Conservation (phyloP, 139 green algal species). For the Marvania coccoides region DNA sequence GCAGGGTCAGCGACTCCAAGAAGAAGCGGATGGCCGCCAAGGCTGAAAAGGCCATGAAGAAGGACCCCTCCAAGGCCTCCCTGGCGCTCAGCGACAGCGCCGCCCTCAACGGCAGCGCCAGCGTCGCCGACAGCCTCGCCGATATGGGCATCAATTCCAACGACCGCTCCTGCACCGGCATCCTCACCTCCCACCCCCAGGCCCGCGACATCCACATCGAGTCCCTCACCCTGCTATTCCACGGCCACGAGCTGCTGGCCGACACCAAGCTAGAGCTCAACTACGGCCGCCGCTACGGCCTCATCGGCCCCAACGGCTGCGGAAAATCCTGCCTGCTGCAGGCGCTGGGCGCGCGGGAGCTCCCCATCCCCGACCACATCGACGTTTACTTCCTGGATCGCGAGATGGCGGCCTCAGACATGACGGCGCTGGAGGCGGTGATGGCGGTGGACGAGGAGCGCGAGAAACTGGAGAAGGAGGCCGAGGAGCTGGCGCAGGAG, state of each 20-base stretch:
- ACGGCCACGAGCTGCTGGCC: constrained; percentile 72
- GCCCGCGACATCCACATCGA: constrained; percentile 72
- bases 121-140: constrained; percentile 3
- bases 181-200: constrained; percentile 69
- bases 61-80: constrained; percentile 4
- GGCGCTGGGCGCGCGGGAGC: constrained; percentile 68
- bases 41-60: constrained; percentile 11
- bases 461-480: constrained; percentile 61
- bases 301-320: constrained; percentile 82
- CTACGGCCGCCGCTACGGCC: constrained; percentile 70
- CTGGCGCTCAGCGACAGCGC: constrained; percentile 1
- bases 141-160: constrained; percentile 22
- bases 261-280: constrained; percentile 78
- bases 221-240: constrained; percentile 71
- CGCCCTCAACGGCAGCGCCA: background rate
- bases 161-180: constrained; percentile 56
- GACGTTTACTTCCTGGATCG: constrained; percentile 86
- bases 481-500: constrained; percentile 54
- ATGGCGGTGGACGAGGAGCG: constrained; percentile 69
- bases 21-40: constrained; percentile 49
- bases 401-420: constrained; percentile 72
- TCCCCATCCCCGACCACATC: constrained; percentile 89
- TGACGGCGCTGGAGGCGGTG: constrained; percentile 66
- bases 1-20: constrained; percentile 46
- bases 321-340: constrained; percentile 84